Evolutionary conservation across 331 rosid species (phyloP), one percentile per base, ranked within the genome.

Genomic region (Dryas integrifolia): DNA sequence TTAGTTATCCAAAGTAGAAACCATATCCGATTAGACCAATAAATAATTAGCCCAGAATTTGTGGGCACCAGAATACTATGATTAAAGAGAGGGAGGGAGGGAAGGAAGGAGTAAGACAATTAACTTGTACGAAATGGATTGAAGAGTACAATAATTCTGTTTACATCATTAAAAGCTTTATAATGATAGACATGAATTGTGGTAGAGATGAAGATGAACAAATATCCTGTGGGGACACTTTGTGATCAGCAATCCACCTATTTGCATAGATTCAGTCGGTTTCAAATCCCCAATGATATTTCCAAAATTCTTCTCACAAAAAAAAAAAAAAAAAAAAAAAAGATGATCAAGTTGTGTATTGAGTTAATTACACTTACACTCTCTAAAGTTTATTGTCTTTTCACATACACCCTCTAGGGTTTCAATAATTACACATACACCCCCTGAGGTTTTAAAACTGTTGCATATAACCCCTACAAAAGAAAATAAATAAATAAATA

Each of bases 131-230:
- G 65, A 58, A 30, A 44, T 57, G 24, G 1, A 12, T 14, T 45
- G 35, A 45, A 14, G 75, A 30, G 48, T 46, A 58, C 57, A 70
- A 41, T 70, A 30, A 56, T 70, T 70, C 26, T 21, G 21, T 56
- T 56, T 43, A 13, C 74, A 44, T 45, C 59, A 9, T 8, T 35
- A 15, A 26, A 45, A 58, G 35, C 67, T 15, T 56, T 58, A 44
- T 45, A 2, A 30, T 30, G 7, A 58, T 45, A 2, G 38, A 58
- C 67, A 71, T 30, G 3, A 30, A 30, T 30, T 30, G 67, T 58
- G 13, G 75, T 45, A 30, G 76, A 58, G 69, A 65, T 46, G 66
- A 58, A 45, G 67, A 71, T 58, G 75, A 58, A 71, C 75, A 45
- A 56, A 26, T 71, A 30, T 45, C 75, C 56, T 30, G 57, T 58